Evolutionary conservation across 495 filamentous ascomycete genomes (phyloP).

Genomic region (Beverwykella pulmonaria): DNA sequence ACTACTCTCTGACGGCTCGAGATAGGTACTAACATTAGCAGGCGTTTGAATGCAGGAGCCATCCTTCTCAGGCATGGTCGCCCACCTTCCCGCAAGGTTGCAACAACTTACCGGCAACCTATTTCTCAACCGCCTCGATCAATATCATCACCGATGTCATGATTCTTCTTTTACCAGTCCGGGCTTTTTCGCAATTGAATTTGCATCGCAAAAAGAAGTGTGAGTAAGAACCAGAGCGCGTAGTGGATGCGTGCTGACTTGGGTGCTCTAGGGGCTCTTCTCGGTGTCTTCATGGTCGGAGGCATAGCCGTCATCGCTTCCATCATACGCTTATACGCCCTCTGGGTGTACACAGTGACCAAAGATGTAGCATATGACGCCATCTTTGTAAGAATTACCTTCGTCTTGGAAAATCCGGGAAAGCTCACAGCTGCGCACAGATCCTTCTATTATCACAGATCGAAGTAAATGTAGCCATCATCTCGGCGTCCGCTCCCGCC

Average conservation of each 20-base stretch:
- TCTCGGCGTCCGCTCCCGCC: slow-evolving; percentile 13
- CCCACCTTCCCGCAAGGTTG: slow-evolving; percentile 10
- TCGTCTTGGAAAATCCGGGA: neutral
- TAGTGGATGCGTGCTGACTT: too few relatives aligned
- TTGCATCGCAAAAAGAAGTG: neutral
- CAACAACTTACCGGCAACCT: slow-evolving; percentile 11
- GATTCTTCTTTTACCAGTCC: slow-evolving; percentile 6
- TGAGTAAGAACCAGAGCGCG: too few relatives aligned
- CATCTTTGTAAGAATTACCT: slow-evolving; percentile 1
- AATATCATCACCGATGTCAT: slow-evolving; percentile 11
- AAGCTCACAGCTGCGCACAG: neutral
- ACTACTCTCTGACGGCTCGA: too few relatives aligned
- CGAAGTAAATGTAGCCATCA: slow-evolving; percentile 22
- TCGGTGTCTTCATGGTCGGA: slow-evolving; percentile 10
- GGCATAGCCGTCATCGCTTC: slow-evolving; percentile 4
- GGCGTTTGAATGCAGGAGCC: slow-evolving; percentile 4
- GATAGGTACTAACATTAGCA: neutral
- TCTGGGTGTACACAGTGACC: neutral
- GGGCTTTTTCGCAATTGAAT: slow-evolving; percentile 6
- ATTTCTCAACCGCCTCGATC: slow-evolving; percentile 6
- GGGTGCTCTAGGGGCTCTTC: neutral
- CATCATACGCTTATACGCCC: neutral
- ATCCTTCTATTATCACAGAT: slow-evolving; percentile 20
- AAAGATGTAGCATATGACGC: slow-evolving; percentile 8
- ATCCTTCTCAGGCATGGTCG: slow-evolving; percentile 8